Base-by-base conservation (phyloP, 179 eudicot genomes). In the Pouteria campechiana region DNA sequence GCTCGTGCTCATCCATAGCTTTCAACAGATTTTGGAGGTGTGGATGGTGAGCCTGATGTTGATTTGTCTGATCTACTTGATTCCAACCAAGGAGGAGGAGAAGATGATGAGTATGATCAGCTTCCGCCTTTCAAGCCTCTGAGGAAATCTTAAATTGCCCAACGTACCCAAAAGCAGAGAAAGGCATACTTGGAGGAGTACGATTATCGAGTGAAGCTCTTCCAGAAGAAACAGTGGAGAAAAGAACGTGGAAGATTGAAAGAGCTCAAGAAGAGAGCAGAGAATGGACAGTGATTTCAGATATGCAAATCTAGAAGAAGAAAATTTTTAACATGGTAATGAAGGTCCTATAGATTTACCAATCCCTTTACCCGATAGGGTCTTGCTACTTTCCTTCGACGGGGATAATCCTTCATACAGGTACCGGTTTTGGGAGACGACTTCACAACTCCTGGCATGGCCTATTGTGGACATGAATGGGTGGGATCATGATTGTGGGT, bases 401-500 rank as follows among this genome's bases (percentile, higher is more conserved):
- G 57, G 88, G 20, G 99, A 82, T 41, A 79, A 64, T 53, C 99
- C 99, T 2, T 82, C 88, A 15, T 83, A 77, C 43, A 70, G 99
- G 43, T 92, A 79, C 67, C 71, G 94, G 32, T 87, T 92, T 59
- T 52, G 86, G 67, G 99, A 92, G 72, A 88, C 96, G 12, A 77
- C 88, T 23, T 87, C 96, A 1, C 94, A 87, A 58, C 82, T 87
- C 55, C 55, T 92, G 58, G 94, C 88, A 4, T 54, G 99, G 64
- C 96, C 99, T 4, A 96, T 92, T 32, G 41, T 92, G 54, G 99
- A 92, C 63, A 75, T 72, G 25, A 84, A 87, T 61, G 94, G 99
- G 8, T 92, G 99, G 99, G 99, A 92, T 67, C 99, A 87, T 49
- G 99, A 87, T 54, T 92, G 96, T 57, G 99, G 99, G 13, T 92